Percentiles rank a stretch among this genome's conserved stretches.
Conservation (phyloP, 2,329 filamentous ascomycete species). For the Colletotrichum lindemuthianum region DNA sequence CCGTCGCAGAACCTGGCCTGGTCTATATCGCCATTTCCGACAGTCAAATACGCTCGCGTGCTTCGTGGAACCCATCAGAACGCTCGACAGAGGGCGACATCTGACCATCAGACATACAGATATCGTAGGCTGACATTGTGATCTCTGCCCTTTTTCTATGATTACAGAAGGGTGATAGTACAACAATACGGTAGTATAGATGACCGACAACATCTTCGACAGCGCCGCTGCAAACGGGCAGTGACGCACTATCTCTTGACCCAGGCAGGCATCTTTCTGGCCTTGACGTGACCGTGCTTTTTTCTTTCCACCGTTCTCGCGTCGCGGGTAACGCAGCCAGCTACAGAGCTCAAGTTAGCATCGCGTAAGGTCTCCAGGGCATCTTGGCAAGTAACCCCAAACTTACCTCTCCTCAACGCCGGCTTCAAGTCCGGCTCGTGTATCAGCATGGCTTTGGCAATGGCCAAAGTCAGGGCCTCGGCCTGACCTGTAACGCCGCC, state of each 20-base stretch:
- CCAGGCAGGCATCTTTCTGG: constrained; percentile 97
- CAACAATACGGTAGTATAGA: not conserved
- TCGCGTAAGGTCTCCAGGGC: constrained; percentile 4
- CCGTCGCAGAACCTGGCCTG: not conserved
- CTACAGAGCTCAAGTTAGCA: constrained; percentile 66
- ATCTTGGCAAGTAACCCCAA: not conserved
- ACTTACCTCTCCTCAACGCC: constrained; percentile 85
- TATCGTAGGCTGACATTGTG: constrained; percentile 33
- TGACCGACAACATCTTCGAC: not conserved
- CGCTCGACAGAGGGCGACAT: not conserved
- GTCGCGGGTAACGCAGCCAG: constrained; percentile 92
- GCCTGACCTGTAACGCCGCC: constrained; percentile 96
- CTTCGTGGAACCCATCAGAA: not conserved
- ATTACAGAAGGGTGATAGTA: constrained; percentile 26
- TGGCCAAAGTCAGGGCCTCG: constrained; percentile 89
- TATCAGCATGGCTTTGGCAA: constrained; percentile 86
- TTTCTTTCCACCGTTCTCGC: constrained; percentile 94
- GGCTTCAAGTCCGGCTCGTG: constrained; percentile 95
- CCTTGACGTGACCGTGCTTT: constrained; percentile 96
- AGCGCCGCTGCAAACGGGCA: not conserved
- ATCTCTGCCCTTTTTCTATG: constrained; percentile 33
- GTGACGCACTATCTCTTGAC: constrained; percentile 75
- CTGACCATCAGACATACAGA: constrained; percentile 4
- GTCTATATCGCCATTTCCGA: constrained; percentile 4
- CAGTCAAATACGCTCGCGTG: not conserved